Evolutionary conservation across 1,139 yeast genomes (phyloP).

Genomic region (Yamadazyma oceani): DNA sequence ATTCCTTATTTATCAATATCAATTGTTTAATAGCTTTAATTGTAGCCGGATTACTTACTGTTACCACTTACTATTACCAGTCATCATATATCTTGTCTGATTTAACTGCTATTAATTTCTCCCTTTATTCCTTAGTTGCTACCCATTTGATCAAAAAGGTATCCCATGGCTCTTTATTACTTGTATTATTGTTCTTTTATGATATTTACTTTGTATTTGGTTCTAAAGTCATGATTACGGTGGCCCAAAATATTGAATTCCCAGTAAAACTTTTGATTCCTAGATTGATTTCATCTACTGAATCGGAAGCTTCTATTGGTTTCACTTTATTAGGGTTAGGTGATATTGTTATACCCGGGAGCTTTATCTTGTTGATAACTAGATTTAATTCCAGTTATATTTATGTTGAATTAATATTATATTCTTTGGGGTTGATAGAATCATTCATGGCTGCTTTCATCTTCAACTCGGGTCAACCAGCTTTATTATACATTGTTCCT

Average conservation of each 20-base stretch:
- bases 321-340: conserved; percentile 53
- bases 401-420: conserved; percentile 39
- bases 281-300: conserved; percentile 9
- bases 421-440: conserved; percentile 41
- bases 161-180: conserved; percentile 1
- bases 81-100: conserved; percentile 28
- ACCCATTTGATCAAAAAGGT: conserved; percentile 1
- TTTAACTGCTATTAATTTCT: conserved; percentile 32
- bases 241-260: conserved; percentile 55
- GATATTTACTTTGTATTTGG: conserved; percentile 69
- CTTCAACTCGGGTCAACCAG: conserved; percentile 60
- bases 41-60: conserved; percentile 16
- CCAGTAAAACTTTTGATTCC: conserved; percentile 61
- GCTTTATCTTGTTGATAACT: conserved; percentile 48
- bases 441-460: conserved; percentile 43
- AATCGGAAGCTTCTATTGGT: conserved; percentile 10
- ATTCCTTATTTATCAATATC: conserved; percentile 26
- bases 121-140: conserved; percentile 13
- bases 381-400: conserved; percentile 53
- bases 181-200: conserved; percentile 46
- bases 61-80: conserved; percentile 21
- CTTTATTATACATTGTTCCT: conserved; percentile 64
- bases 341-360: conserved; percentile 60
- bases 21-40: conserved; percentile 29
- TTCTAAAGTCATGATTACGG: conserved; percentile 61